These are phyloP conservation scores for Waitea zeae DNA, from an alignment of 1,284 basidiomycete genomes.

Conservation along the genomic window DNA sequence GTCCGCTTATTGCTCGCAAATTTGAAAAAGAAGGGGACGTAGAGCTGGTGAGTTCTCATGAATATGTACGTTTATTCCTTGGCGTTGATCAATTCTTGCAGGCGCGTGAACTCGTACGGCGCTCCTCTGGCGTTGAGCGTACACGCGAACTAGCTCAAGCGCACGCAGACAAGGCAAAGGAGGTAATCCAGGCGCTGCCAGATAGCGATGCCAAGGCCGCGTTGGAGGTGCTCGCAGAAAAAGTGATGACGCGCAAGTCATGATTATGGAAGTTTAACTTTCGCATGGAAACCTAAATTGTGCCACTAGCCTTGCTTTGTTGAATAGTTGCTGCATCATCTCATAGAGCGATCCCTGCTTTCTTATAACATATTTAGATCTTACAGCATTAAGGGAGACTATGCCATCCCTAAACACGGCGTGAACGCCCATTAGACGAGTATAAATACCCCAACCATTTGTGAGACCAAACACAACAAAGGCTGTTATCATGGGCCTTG, in stretches of 20 bases:
- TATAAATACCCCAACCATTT: no score
- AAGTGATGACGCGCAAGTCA: constrained; percentile 40
- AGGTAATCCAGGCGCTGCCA: constrained; percentile 59
- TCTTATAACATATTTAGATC: no score
- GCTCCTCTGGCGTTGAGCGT: constrained; percentile 63
- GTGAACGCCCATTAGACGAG: no score
- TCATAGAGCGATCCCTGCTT: no score
- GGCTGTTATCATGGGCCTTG: no score
- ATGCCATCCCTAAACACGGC: no score
- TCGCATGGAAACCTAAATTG: no score
- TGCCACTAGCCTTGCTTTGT: no score
- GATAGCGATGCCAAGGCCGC: constrained; percentile 69
- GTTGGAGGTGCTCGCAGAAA: constrained; percentile 47
- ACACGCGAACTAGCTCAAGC: constrained; percentile 63
- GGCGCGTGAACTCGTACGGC: constrained; percentile 61
- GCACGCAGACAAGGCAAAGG: constrained; percentile 68
- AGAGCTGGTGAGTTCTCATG: constrained; percentile 58
- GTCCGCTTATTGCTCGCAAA: constrained; percentile 72
- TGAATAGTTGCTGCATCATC: no score
- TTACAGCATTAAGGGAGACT: no score
- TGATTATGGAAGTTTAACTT: constrained; percentile 14
- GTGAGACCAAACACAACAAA: no score
- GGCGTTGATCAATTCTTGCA: constrained; percentile 13
- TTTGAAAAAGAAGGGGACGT: constrained; percentile 77
- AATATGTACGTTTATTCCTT: constrained; percentile 12